phyloP scores from a whole-genome alignment of 345 rosid genomes.

The Citrus trifoliata region DNA sequence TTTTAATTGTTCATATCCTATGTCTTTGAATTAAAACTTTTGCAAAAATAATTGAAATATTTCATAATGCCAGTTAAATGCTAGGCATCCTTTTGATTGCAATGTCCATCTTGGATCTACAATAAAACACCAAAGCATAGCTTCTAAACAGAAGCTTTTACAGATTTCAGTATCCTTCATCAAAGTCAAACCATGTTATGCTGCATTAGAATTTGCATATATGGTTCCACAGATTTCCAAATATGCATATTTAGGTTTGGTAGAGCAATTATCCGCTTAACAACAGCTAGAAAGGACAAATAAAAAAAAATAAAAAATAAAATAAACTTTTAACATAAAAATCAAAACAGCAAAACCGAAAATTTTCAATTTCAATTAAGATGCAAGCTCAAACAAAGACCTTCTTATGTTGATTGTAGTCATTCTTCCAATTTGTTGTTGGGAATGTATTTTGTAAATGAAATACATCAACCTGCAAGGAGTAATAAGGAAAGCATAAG shows the following conservation, averaged over 20 bases:
- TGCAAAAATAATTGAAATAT: not conserved
- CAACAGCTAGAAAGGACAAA: not conserved
- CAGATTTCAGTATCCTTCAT: not conserved
- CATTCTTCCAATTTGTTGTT: constrained; percentile 74
- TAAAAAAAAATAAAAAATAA: no score
- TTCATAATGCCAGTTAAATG: not conserved
- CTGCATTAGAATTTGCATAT: not conserved
- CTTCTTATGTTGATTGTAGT: constrained; percentile 72
- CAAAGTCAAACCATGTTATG: not conserved
- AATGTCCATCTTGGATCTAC: not conserved
- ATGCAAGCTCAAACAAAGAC: constrained; percentile 26
- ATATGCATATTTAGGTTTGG: not conserved
- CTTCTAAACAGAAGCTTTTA: not conserved
- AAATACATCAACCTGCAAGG: constrained; percentile 75
- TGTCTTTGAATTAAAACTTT: not conserved
- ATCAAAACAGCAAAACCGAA: not conserved
- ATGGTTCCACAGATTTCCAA: not conserved
- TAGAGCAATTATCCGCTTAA: not conserved
- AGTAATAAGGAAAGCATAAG: constrained; percentile 13
- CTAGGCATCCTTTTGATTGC: not conserved
- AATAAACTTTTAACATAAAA: not conserved
- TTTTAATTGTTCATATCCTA: not conserved
- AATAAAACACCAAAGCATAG: not conserved
- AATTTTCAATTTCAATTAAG: not conserved
- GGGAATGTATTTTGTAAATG: constrained; percentile 67